Conservation (phyloP, 805 yeast species). For the Candida rishiriensis region DNA sequence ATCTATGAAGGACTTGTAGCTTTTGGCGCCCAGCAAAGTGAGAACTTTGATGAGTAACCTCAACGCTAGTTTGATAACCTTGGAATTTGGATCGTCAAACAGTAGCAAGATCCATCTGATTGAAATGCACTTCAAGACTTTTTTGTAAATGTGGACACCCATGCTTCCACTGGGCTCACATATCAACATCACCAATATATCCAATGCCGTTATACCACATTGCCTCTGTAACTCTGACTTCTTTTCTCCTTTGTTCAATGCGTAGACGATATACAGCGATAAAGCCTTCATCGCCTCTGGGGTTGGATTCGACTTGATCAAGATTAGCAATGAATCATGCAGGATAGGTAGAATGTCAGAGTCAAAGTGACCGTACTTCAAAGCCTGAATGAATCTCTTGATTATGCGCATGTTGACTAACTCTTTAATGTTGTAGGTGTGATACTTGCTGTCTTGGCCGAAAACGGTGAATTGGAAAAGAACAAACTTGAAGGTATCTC, state of each 20-base stretch:
- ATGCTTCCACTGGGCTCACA: slow-evolving; percentile 30
- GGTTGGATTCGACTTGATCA: slow-evolving; percentile 45
- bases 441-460: slow-evolving; percentile 47
- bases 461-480: slow-evolving; percentile 57
- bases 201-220: slow-evolving; percentile 33
- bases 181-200: slow-evolving; percentile 36
- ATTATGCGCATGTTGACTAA: slow-evolving; percentile 46
- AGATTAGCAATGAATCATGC: slow-evolving; percentile 34
- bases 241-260: slow-evolving; percentile 32
- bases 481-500: slow-evolving; percentile 47
- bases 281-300: slow-evolving; percentile 52
- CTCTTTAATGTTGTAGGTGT: slow-evolving; percentile 46
- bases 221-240: slow-evolving; percentile 14
- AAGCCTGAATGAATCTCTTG: slow-evolving; percentile 43
- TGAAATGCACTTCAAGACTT: slow-evolving; percentile 49
- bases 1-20: slow-evolving; percentile 45
- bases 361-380: slow-evolving; percentile 39
- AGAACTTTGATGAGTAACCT: slow-evolving; percentile 47
- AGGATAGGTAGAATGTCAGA: slow-evolving; percentile 34
- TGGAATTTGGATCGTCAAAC: slow-evolving; percentile 36
- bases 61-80: slow-evolving; percentile 37
- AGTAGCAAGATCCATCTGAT: slow-evolving; percentile 62
- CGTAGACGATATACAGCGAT: slow-evolving; percentile 47
- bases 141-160: slow-evolving; percentile 26
- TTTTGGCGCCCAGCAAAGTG: slow-evolving; percentile 39